A percentile compares a stretch with the other conserved stretches of the same genome.
Conservation (phyloP, 768 basidiomycete species). For the Leccinum ochraceum region DNA sequence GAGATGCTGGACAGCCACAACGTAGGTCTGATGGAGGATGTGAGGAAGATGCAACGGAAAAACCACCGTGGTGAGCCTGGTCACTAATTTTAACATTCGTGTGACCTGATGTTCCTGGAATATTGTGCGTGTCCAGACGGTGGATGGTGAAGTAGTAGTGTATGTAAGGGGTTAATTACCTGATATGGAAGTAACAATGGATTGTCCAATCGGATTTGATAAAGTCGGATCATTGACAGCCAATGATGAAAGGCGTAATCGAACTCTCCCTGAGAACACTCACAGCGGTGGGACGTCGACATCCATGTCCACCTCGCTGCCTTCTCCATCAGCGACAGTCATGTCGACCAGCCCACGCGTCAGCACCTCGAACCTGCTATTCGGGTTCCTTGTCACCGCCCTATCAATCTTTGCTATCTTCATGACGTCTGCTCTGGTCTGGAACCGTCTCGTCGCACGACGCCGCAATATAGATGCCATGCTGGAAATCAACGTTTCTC, state of each 20-base stretch:
- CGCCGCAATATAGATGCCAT: slow-evolving; percentile 30
- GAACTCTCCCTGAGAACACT: slow-evolving; percentile 18
- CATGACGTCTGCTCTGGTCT: slow-evolving; percentile 31
- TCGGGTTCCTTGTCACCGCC: slow-evolving; percentile 35
- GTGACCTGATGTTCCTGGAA: neutral
- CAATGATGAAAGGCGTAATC: neutral
- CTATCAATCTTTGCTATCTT: slow-evolving; percentile 33
- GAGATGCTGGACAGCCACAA: slow-evolving; percentile 83
- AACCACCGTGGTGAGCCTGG: slow-evolving; percentile 20
- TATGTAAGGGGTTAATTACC: slow-evolving; percentile 9
- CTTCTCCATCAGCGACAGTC: slow-evolving; percentile 8
- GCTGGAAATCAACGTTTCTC: slow-evolving; percentile 6
- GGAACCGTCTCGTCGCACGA: slow-evolving; percentile 35
- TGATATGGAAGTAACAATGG: neutral
- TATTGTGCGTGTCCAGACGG: slow-evolving; percentile 16
- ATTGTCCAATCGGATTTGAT: slow-evolving; percentile 20
- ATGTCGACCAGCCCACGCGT: neutral
- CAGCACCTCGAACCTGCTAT: slow-evolving; percentile 29
- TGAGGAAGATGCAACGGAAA: slow-evolving; percentile 24
- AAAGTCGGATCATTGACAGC: neutral
- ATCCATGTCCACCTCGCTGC: slow-evolving; percentile 25
- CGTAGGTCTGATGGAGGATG: slow-evolving; percentile 33
- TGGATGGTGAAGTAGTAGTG: slow-evolving; percentile 23
- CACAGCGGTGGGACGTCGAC: slow-evolving; percentile 9
- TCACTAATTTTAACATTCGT: neutral